A percentile compares a stretch with the other conserved stretches of the same genome.
These are phyloP conservation scores for Phialophora macrospora DNA, from an alignment of 2,329 filamentous ascomycete species.

Conservation along the genomic window DNA sequence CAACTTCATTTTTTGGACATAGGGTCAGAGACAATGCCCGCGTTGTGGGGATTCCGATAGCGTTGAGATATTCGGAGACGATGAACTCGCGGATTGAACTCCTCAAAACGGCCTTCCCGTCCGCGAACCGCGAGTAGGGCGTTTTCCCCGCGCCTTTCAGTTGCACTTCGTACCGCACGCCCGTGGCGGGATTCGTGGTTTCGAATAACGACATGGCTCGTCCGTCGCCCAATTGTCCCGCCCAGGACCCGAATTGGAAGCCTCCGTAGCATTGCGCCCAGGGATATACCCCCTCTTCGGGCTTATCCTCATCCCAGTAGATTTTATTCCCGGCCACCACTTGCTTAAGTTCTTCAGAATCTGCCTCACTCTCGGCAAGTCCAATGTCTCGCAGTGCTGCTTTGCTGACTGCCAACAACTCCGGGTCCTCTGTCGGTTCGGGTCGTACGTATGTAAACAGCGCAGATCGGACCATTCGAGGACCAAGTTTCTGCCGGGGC, in stretches of 20 bases:
- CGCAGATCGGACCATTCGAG: slow-evolving; percentile 82
- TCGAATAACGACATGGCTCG: slow-evolving; percentile 95
- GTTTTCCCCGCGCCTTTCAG: slow-evolving; percentile 92
- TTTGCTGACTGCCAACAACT: slow-evolving; percentile 80
- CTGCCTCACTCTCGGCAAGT: slow-evolving; percentile 69
- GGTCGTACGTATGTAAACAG: slow-evolving; percentile 91
- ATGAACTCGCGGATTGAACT: slow-evolving; percentile 94
- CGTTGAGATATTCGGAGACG: slow-evolving; percentile 83
- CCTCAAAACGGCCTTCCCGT: slow-evolving; percentile 89
- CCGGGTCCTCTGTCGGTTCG: slow-evolving; percentile 70
- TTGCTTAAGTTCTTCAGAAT: slow-evolving; percentile 74
- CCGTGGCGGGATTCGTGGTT: slow-evolving; percentile 72
- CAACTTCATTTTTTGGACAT: slow-evolving; percentile 72
- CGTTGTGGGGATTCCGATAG: slow-evolving; percentile 83
- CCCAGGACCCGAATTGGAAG: slow-evolving; percentile 78
- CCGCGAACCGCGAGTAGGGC: slow-evolving; percentile 94
- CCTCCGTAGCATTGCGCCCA: slow-evolving; percentile 97
- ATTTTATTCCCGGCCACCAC: slow-evolving; percentile 83
- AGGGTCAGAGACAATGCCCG: slow-evolving; percentile 82
- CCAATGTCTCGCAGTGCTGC: slow-evolving; percentile 82
- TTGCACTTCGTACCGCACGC: slow-evolving; percentile 84
- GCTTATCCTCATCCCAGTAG: slow-evolving; percentile 70
- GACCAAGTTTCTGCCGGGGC: slow-evolving; percentile 74
- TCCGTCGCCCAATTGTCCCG: slow-evolving; percentile 92
- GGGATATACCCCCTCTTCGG: slow-evolving; percentile 77